Percentiles rank a stretch among this genome's conserved stretches.
Evolutionary conservation across 768 basidiomycete genomes (phyloP).

Genomic region (Hygrophoropsis aurantiaca): DNA sequence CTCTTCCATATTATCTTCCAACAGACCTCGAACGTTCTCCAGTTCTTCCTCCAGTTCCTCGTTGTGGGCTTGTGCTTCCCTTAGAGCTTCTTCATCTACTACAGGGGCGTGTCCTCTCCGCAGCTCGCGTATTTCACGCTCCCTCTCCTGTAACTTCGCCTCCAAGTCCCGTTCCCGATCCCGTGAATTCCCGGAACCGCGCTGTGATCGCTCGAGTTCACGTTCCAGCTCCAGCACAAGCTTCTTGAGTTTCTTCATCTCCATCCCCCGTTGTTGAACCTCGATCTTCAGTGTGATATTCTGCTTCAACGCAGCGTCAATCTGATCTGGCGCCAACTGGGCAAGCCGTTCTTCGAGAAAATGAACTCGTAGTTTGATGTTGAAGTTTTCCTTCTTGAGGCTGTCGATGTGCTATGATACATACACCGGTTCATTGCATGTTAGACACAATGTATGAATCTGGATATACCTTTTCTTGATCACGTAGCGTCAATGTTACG

Average conservation of each 20-base stretch:
- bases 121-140: slow-evolving; percentile 67
- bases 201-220: slow-evolving; percentile 71
- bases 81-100: slow-evolving; percentile 51
- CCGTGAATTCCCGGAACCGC: slow-evolving; percentile 38
- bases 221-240: slow-evolving; percentile 81
- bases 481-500: slow-evolving; percentile 75
- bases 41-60: slow-evolving; percentile 72
- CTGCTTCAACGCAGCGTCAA: slow-evolving; percentile 88
- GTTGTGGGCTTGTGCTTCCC: slow-evolving; percentile 60
- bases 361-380: slow-evolving; percentile 92
- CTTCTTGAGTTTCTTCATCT: slow-evolving; percentile 91
- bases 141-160: slow-evolving; percentile 70
- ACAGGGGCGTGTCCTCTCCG: slow-evolving; percentile 44
- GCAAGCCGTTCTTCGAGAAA: slow-evolving; percentile 93
- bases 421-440: too few species aligned
- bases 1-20: slow-evolving; percentile 85
- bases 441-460: not conserved
- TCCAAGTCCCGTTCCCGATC: slow-evolving; percentile 75
- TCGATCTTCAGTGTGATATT: slow-evolving; percentile 93
- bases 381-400: slow-evolving; percentile 96
- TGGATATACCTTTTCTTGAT: slow-evolving; percentile 87
- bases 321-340: slow-evolving; percentile 87
- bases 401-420: slow-evolving; percentile 81
- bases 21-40: slow-evolving; percentile 62
- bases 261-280: slow-evolving; percentile 84